These are phyloP conservation scores for Colletotrichum tanaceti DNA, from an alignment of 2,329 filamentous ascomycete species.

Conservation along the genomic window DNA sequence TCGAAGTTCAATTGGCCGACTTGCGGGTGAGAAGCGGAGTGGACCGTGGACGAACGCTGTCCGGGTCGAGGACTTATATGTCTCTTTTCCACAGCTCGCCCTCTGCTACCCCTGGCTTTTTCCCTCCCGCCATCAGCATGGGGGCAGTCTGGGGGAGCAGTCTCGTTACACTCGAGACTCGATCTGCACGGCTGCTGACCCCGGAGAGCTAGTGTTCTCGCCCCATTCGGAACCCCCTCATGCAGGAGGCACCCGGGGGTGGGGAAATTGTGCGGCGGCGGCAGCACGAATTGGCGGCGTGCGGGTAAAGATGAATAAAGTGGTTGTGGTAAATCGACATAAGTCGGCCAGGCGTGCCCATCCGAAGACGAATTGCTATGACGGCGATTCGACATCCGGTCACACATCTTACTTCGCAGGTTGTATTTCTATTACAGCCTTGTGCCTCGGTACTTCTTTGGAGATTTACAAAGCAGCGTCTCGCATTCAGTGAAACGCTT, in stretches of 20 bases:
- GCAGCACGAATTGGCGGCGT: constrained; percentile 38
- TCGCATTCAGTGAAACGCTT: background rate
- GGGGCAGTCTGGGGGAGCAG: background rate
- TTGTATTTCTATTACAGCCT: background rate
- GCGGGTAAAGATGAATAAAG: constrained; percentile 42
- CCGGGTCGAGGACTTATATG: constrained; percentile 32
- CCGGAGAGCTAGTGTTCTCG: constrained; percentile 34
- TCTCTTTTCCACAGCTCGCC: background rate
- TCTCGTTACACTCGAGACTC: constrained; percentile 1
- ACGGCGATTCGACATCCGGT: too few species aligned
- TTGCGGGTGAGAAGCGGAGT: constrained; percentile 29
- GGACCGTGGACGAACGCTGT: background rate
- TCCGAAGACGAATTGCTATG: too few species aligned
- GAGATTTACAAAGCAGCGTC: background rate
- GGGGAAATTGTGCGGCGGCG: constrained; percentile 27
- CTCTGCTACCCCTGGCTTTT: background rate
- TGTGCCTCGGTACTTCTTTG: background rate
- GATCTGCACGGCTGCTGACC: constrained; percentile 30
- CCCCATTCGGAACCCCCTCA: constrained; percentile 35
- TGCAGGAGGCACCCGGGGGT: constrained; percentile 29
- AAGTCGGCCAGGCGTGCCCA: too few species aligned
- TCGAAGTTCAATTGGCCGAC: constrained; percentile 35
- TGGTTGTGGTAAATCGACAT: constrained; percentile 22
- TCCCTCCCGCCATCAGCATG: background rate
- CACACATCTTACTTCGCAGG: too few species aligned